Evolutionary conservation across 805 yeast genomes (phyloP).

Genomic region (Metschnikowia cubensis): DNA sequence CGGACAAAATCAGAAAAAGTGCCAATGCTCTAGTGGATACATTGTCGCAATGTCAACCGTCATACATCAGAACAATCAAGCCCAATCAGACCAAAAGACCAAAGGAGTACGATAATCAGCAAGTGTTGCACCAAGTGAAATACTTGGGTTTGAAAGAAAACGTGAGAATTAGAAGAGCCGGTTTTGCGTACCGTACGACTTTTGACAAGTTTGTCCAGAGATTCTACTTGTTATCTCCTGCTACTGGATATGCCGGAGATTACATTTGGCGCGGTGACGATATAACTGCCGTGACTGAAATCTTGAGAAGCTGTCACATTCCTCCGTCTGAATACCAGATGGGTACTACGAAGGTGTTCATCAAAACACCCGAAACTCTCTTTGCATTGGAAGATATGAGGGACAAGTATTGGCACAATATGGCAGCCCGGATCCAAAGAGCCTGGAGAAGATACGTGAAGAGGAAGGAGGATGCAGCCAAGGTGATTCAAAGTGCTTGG

Average conservation of each 20-base stretch:
- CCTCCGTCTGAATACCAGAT: conserved; percentile 81
- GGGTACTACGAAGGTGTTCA: conserved; percentile 89
- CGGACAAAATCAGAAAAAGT: conserved; percentile 87
- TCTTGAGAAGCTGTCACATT: conserved; percentile 55
- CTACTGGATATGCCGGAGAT: conserved; percentile 88
- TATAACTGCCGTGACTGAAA: conserved; percentile 48
- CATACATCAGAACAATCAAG: conserved; percentile 95
- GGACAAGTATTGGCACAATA: conserved; percentile 95
- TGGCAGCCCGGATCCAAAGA: conserved; percentile 96
- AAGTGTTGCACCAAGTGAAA: conserved; percentile 92
- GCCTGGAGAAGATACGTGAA: conserved; percentile 88
- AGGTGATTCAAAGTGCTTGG: conserved; percentile 76
- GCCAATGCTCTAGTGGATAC: conserved; percentile 91
- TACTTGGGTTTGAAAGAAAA: conserved; percentile 95
- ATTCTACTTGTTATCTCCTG: conserved; percentile 79
- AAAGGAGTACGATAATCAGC: conserved; percentile 79
- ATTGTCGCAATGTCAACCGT: conserved; percentile 85
- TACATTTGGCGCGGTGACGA: conserved; percentile 58
- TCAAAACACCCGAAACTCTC: conserved; percentile 93
- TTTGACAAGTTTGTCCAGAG: conserved; percentile 95
- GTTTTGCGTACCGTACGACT: conserved; percentile 95
- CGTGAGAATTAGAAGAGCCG: conserved; percentile 96
- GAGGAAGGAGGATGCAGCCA: conserved; percentile 83
- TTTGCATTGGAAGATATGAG: conserved; percentile 95
- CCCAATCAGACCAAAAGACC: conserved; percentile 94